Evolutionary conservation across 306 rosid species (phyloP).

Genomic region (Cicer chorassanicum): DNA sequence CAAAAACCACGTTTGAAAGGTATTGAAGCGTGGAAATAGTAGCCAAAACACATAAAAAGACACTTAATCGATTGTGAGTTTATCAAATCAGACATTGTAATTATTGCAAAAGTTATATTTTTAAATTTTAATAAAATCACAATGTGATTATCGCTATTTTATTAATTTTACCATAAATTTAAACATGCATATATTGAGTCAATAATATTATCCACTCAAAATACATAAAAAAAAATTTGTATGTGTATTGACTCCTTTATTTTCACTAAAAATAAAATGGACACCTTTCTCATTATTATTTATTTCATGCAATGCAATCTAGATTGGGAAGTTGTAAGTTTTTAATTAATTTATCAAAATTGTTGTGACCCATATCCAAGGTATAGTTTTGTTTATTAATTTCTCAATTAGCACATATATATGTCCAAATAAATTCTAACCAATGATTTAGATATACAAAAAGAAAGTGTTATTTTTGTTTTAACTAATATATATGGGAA

Average conservation of each 20-base stretch:
- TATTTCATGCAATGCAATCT: background rate
- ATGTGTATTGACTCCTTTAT: no score
- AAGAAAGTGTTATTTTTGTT: slow-evolving; percentile 28
- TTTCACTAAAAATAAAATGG: no score
- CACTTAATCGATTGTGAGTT: no score
- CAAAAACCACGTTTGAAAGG: no score
- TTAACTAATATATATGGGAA: slow-evolving; percentile 10
- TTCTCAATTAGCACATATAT: slow-evolving; percentile 28
- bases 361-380: slow-evolving; percentile 16
- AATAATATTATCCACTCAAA: background rate
- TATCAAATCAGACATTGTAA: no score
- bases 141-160: no score
- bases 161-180: no score
- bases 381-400: background rate
- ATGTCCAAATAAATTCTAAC: slow-evolving; percentile 1
- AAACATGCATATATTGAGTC: background rate
- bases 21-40: no score
- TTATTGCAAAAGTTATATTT: no score
- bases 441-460: slow-evolving; percentile 33
- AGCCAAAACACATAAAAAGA: no score
- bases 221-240: background rate
- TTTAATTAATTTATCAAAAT: slow-evolving; percentile 16
- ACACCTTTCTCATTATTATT: background rate
- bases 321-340: background rate
- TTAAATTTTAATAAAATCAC: no score